Conservation (phyloP, 306 rosid species). For the Vigna nakashimae region DNA sequence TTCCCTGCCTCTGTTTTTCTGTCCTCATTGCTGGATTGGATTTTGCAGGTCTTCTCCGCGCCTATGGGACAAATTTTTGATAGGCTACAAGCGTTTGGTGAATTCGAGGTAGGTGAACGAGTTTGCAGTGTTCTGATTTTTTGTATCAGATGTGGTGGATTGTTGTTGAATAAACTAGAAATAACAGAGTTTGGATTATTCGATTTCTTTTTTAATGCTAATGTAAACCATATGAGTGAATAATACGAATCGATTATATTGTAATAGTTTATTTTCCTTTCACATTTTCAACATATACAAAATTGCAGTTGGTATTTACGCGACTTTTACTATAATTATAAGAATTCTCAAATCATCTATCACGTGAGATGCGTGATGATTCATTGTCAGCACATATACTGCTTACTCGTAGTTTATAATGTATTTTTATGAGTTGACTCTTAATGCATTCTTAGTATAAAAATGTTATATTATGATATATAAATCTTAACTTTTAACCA, state of each 20-base stretch:
- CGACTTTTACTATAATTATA: neutral
- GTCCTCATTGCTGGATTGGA: constrained; percentile 39
- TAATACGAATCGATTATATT: neutral
- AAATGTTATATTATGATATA: neutral
- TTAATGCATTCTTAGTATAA: neutral
- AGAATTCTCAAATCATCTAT: neutral
- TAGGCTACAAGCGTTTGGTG: constrained; percentile 86
- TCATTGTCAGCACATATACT: neutral
- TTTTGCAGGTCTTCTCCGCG: constrained; percentile 77
- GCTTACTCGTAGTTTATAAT: neutral
- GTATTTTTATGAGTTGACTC: neutral
- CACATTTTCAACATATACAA: too few relatives aligned
- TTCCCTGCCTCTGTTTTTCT: constrained; percentile 35
- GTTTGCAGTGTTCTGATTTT: constrained; percentile 17
- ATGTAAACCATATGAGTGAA: neutral
- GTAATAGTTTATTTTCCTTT: too few relatives aligned
- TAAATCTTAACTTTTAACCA: neutral
- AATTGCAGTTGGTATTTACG: neutral
- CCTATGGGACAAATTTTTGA: constrained; percentile 96
- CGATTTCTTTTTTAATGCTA: constrained; percentile 6
- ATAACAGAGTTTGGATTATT: neutral
- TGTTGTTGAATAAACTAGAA: constrained; percentile 20
- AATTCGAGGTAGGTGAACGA: constrained; percentile 75
- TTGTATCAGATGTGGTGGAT: constrained; percentile 13
- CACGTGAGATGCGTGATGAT: too few relatives aligned